A percentile compares a stretch with the other conserved stretches of the same genome.
Evolutionary conservation across 2,329 filamentous ascomycete species (phyloP).

Genomic region (Apiospora saccharicola): DNA sequence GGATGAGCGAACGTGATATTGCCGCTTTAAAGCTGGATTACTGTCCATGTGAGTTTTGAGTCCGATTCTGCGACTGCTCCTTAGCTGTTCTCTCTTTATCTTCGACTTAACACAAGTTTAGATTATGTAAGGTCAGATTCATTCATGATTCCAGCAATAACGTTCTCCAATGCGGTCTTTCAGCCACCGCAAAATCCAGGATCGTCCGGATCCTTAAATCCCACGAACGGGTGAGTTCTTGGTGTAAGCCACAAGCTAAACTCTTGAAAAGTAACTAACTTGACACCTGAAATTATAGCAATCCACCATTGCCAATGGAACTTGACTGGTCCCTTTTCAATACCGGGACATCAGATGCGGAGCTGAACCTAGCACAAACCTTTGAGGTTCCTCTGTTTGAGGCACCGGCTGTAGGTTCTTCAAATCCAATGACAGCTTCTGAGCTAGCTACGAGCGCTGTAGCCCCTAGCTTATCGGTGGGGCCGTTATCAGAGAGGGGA

Average conservation of each 20-base stretch:
- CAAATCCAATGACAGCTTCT: no score
- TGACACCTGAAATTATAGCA: neutral
- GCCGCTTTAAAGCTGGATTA: neutral
- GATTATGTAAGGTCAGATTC: conserved; percentile 7
- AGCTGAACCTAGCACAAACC: no score
- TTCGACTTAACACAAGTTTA: neutral
- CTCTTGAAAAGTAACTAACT: neutral
- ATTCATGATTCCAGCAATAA: neutral
- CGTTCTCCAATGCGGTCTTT: neutral
- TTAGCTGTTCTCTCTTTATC: neutral
- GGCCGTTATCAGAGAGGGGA: neutral
- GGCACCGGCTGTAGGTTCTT: no score
- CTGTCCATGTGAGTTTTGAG: neutral
- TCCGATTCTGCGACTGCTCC: neutral
- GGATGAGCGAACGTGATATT: neutral
- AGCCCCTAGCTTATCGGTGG: neutral
- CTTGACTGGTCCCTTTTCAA: no score
- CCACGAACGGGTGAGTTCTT: neutral
- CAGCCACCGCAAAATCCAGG: neutral
- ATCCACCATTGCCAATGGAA: no score
- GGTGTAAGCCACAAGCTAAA: neutral
- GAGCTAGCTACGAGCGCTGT: no score
- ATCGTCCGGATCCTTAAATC: neutral
- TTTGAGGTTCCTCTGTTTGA: no score
- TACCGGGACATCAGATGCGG: no score